Base-by-base conservation (phyloP, 495 filamentous ascomycete genomes). In the Aspergillus affinis region DNA sequence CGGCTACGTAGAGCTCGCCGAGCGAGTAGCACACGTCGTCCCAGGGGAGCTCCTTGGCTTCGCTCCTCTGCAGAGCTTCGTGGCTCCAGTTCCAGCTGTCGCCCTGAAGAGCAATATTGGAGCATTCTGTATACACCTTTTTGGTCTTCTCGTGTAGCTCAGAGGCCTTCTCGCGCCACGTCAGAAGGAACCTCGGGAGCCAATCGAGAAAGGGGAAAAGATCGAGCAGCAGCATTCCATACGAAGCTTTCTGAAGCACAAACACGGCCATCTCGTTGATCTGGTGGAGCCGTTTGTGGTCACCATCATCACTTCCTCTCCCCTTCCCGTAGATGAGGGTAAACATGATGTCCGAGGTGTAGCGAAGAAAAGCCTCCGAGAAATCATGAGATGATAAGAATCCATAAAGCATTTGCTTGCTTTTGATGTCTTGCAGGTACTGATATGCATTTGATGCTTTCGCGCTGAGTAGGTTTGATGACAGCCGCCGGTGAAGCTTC, bases 371-470 rank as follows among this genome's bases (percentile, higher is more conserved):
- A 17, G 55, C 21, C 0, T 49, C 18, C 2, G 36, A 55, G 36
- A 68, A 69, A 17, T 69, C 62, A 29, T 59, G 36, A 0, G 48
- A 50, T 3, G 51, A 29, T 1, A 71, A 55, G 6, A 72, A 50
- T 3, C 65, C 61, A 30, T 61, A n/a, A 8, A 72, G 32, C 12
- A 69, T 17, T 48, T 66, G 65, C 26, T 60, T 66, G 27, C 80
- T 64, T n/a, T 63, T 60, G 18, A 78, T 49, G 55, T 83, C 74
- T 54, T 79, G 62, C 36, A 75, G 70, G 17, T 71, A 65, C 9
- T 67, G 66, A 61, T 73, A 73, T 10, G 59, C 36, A 48, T 76
- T 69, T 52, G 67, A 69, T 52, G 69, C 64, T 17, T 70, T 58
- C 26, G 70, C 65, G 32, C 74, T 67, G 2, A 82, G 41, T 6